Conservation (phyloP, 495 filamentous ascomycete genomes). For the Annulohypoxylon maeteangense region DNA sequence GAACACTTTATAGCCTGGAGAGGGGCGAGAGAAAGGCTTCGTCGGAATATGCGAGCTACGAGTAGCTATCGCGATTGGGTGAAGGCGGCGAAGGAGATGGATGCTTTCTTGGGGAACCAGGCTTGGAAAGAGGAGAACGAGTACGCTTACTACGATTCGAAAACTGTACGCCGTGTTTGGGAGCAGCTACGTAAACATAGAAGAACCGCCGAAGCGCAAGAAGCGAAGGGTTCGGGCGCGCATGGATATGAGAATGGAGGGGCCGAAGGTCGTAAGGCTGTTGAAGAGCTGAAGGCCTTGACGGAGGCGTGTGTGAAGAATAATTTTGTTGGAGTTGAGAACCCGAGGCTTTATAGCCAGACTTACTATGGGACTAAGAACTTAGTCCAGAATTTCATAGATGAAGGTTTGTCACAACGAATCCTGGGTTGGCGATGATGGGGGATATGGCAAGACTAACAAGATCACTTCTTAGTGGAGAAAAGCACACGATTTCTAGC, state of each 20-base stretch:
- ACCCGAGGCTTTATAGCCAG: constrained; percentile 90
- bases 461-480: constrained; percentile 55
- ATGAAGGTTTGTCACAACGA: constrained; percentile 69
- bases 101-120: constrained; percentile 83
- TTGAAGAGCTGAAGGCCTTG: constrained; percentile 78
- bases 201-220: constrained; percentile 66
- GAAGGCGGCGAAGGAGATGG: constrained; percentile 77
- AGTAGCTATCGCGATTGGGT: constrained; percentile 86
- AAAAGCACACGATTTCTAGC: constrained; percentile 73
- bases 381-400: constrained; percentile 86
- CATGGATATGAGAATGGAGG: constrained; percentile 32
- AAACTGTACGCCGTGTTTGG: constrained; percentile 79
- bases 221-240: constrained; percentile 36
- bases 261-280: constrained; percentile 56
- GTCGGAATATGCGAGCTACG: constrained; percentile 74
- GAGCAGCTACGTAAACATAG: constrained; percentile 74
- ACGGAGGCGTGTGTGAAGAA: constrained; percentile 94
- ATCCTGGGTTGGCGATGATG: neutral
- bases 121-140: constrained; percentile 87
- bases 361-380: constrained; percentile 97
- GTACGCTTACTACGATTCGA: constrained; percentile 93
- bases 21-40: constrained; percentile 74
- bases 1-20: constrained; percentile 82
- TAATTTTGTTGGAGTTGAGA: constrained; percentile 97
- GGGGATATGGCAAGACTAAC: constrained; percentile 19